Evolutionary conservation across 1,284 basidiomycete genomes (phyloP), one percentile per base, ranked within the genome.

Genomic region (Ganoderma sp.): DNA sequence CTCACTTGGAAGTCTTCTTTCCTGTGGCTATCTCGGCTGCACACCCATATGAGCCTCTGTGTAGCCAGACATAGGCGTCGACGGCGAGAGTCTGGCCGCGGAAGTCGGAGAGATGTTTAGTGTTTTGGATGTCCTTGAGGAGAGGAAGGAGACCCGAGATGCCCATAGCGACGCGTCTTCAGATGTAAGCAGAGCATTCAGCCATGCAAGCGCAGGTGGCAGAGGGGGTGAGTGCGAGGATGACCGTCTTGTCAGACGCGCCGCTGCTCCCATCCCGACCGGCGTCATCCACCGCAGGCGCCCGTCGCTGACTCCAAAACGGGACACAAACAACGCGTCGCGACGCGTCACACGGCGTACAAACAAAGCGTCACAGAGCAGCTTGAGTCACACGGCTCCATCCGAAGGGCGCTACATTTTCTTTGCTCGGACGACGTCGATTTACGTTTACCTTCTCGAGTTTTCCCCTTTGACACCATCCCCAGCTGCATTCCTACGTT

Each of bases 11-110:
- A 1, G 97, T 97, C 64, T 81, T 84, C 76, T 90, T 90, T 25
- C 95, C 95, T 1, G 91, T 93, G 15, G 95, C 96, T 57, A 99
- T 82, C 72, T 98, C 96, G 19, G 92, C 88, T 54, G 98, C 94
- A 80, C 98, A 99, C 0, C 92, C 87, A 78, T 95, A 97, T 1
- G 95, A 90, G 14, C 96, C 98, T 73, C 92, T 90, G 79, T 99
- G 98, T n/a, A 99, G 86, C 97, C 97, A 99, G 60, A 97, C 97
- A 80, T 99, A 98, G 57, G 89, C 94, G 83, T 97, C 93, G 58
- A 95, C 88, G 2, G 92, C 94, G 48, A 96, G 80, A 1, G 90
- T 93, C 78, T 96, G 89, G 10, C 94, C 95, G 62, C 86, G 80
- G 78, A 92, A 96, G 64, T 96, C 91, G 10, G 90, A 91, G 68